Percentiles rank a stretch among this genome's conserved stretches.
phyloP scores from a whole-genome alignment of 2,329 filamentous ascomycete genomes.

The Phaeosphaeriaceae sp. region DNA sequence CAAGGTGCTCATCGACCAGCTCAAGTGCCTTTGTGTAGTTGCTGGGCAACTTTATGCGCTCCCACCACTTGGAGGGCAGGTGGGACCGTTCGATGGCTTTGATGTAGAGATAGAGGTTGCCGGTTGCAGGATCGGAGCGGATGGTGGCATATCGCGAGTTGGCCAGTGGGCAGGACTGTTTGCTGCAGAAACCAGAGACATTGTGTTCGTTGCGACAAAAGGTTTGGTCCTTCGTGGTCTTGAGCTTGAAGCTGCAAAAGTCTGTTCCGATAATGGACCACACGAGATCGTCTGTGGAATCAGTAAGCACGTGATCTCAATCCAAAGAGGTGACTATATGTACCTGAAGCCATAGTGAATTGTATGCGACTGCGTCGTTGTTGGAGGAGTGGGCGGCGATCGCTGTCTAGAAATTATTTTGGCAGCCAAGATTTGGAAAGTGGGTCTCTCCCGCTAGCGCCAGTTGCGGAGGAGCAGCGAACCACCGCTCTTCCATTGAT shows the following conservation, averaged over 20 bases:
- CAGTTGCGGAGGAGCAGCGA: constrained; percentile 28
- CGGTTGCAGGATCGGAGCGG: constrained; percentile 79
- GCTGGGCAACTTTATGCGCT: constrained; percentile 84
- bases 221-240: constrained; percentile 70
- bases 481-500: constrained; percentile 14
- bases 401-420: constrained; percentile 18
- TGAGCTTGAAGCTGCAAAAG: constrained; percentile 94
- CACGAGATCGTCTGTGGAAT: constrained; percentile 78
- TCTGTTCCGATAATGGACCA: constrained; percentile 97
- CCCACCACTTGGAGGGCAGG: constrained; percentile 90
- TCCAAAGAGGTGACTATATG: background rate
- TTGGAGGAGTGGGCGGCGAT: constrained; percentile 9
- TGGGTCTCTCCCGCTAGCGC: constrained; percentile 15
- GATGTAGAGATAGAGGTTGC: constrained; percentile 92
- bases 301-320: constrained; percentile 4
- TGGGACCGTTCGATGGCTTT: constrained; percentile 78
- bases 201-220: constrained; percentile 93
- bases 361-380: constrained; percentile 8
- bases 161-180: constrained; percentile 82
- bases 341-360: constrained; percentile 35
- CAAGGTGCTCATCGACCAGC: constrained; percentile 67
- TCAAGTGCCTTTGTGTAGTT: constrained; percentile 91
- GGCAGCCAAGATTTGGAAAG: constrained; percentile 16
- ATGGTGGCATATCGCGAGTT: constrained; percentile 94
- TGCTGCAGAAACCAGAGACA: constrained; percentile 39